phyloP scores from a whole-genome alignment of 352 stramenopile species.

The Phytophthora fragariaefolia region DNA sequence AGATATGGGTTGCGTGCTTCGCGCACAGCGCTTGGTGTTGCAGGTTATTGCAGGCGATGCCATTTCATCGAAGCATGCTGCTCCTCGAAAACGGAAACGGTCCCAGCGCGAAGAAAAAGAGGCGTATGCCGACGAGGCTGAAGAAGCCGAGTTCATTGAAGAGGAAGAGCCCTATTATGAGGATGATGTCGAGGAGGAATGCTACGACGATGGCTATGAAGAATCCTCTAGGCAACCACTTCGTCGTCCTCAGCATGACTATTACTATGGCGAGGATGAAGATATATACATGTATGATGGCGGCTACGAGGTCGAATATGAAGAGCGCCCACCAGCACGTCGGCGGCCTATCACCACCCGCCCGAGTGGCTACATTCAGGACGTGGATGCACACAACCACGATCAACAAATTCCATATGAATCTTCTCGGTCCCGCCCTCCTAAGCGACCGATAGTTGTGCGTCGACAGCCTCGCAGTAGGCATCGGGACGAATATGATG shows the following conservation, averaged over 20 bases:
- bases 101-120: conserved; percentile 23
- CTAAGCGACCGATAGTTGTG: conserved; percentile 17
- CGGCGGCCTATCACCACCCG: conserved; percentile 14
- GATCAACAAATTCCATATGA: conserved; percentile 11
- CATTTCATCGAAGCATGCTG: conserved; percentile 51
- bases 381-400: conserved; percentile 15
- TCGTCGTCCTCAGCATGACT: conserved; percentile 11
- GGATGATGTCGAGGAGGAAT: conserved; percentile 27
- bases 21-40: conserved; percentile 62
- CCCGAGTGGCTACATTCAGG: conserved; percentile 23
- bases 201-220: conserved; percentile 22
- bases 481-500: conserved; percentile 15
- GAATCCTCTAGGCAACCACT: conserved; percentile 7
- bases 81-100: conserved; percentile 51
- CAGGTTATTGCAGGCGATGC: conserved; percentile 64
- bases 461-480: conserved; percentile 17
- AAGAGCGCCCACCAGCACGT: conserved; percentile 16
- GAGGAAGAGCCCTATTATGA: conserved; percentile 25
- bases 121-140: conserved; percentile 16
- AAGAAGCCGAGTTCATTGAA: conserved; percentile 24
- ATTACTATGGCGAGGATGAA: conserved; percentile 23
- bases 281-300: conserved; percentile 25
- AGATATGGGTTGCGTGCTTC: conserved; percentile 55
- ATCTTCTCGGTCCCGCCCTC: conserved; percentile 8
- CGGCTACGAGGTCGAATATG: conserved; percentile 17